These are phyloP conservation scores for Sedum album DNA, from an alignment of 164 flowering plant species.

Conservation along the genomic window DNA sequence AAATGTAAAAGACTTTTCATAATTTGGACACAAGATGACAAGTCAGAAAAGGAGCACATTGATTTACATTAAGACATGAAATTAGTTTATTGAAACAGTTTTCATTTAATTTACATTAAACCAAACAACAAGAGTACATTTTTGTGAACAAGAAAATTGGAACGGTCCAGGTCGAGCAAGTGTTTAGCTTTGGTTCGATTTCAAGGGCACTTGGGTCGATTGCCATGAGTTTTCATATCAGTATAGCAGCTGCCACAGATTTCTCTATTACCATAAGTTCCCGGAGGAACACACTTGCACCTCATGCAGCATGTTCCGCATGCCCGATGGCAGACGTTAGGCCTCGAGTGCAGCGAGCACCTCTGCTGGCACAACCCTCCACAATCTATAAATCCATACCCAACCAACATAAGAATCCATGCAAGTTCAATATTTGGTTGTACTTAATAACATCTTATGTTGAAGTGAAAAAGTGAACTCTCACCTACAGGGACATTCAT, in stretches of 20 bases:
- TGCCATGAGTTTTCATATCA: conserved; percentile 42
- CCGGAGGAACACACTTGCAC: conserved; percentile 45
- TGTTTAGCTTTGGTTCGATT: not conserved
- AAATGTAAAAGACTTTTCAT: too few species aligned
- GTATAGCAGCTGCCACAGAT: conserved; percentile 37
- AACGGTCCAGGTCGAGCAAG: too few species aligned
- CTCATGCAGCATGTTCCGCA: conserved; percentile 36
- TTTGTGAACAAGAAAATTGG: not conserved
- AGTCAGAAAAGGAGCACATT: too few species aligned
- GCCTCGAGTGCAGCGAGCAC: conserved; percentile 35
- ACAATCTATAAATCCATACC: conserved; percentile 21
- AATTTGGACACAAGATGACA: too few species aligned
- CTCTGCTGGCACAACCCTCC: conserved; percentile 25
- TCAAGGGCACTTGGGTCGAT: conserved; percentile 34
- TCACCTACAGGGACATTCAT: not conserved
- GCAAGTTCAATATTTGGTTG: not conserved
- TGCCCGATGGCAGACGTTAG: conserved; percentile 34
- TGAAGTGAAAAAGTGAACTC: not conserved
- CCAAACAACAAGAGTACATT: not conserved
- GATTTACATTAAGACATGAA: too few species aligned
- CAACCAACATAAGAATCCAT: not conserved
- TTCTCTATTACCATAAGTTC: conserved; percentile 36
- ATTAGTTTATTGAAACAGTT: not conserved
- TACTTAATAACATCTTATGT: not conserved
- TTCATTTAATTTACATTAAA: not conserved